These are phyloP conservation scores for Drosera capensis DNA, from an alignment of 148 eudicot species.

Conservation along the genomic window DNA sequence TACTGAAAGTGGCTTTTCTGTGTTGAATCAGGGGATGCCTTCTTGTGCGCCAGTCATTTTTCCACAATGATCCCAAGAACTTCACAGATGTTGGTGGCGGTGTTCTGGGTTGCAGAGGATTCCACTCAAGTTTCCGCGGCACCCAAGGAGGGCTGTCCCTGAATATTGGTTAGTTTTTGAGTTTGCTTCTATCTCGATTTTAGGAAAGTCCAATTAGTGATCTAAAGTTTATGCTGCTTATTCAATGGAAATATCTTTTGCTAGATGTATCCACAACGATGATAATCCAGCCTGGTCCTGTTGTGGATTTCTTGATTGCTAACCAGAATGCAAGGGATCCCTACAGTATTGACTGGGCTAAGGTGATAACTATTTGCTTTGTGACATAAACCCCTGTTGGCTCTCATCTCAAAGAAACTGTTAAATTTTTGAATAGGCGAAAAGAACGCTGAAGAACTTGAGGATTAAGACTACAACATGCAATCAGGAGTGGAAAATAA, in stretches of 20 bases:
- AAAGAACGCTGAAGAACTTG: slow-evolving; percentile 35
- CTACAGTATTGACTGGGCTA: slow-evolving; percentile 25
- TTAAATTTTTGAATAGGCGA: slow-evolving; percentile 44
- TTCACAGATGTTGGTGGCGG: slow-evolving; percentile 37
- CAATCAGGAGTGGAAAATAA: slow-evolving; percentile 41
- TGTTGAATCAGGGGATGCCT: slow-evolving; percentile 86
- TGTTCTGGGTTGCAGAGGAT: slow-evolving; percentile 34
- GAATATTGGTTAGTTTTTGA: slow-evolving; percentile 25
- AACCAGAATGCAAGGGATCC: slow-evolving; percentile 35
- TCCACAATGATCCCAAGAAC: slow-evolving; percentile 45
- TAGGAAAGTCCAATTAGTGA: neutral
- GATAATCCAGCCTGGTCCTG: slow-evolving; percentile 42
- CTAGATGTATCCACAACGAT: slow-evolving; percentile 92
- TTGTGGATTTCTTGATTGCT: slow-evolving; percentile 20
- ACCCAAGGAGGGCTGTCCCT: slow-evolving; percentile 36
- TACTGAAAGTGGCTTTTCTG: neutral
- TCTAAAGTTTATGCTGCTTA: neutral
- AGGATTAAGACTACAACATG: slow-evolving; percentile 27
- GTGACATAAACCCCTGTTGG: neutral
- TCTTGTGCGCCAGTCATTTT: slow-evolving; percentile 81
- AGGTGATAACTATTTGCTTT: neutral
- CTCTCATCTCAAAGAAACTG: too few species aligned
- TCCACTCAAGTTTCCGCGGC: slow-evolving; percentile 43
- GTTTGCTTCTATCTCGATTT: neutral
- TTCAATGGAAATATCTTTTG: neutral